phyloP scores from a whole-genome alignment of 352 stramenopile genomes.

The Phytophthora kernoviae region DNA sequence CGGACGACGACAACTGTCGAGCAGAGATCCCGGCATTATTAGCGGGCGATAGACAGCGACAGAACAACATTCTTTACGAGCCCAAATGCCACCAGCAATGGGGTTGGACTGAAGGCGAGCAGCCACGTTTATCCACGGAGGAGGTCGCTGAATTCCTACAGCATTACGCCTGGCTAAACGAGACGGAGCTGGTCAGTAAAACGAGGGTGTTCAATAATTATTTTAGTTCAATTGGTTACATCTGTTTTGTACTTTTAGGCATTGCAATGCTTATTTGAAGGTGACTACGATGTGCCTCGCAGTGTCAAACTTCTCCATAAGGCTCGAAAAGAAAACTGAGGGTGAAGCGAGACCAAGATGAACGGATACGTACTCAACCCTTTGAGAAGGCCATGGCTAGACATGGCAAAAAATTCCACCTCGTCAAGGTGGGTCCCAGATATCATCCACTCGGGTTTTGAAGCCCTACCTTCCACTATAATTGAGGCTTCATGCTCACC shows the following conservation, averaged over 20 bases:
- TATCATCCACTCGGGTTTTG: not conserved
- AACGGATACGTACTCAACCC: constrained; percentile 35
- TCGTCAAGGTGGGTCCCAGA: constrained; percentile 50
- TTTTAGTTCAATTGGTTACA: not conserved
- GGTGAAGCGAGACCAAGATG: constrained; percentile 28
- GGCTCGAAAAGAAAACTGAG: constrained; percentile 39
- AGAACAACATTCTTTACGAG: constrained; percentile 2
- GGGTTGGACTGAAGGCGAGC: constrained; percentile 37
- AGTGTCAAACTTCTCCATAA: constrained; percentile 45
- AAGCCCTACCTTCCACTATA: not conserved
- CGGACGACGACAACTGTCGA: constrained; percentile 22
- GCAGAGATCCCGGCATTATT: constrained; percentile 60
- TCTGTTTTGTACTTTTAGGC: constrained; percentile 31
- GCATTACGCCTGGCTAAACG: constrained; percentile 51
- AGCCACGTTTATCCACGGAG: constrained; percentile 14
- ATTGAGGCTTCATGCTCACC: not conserved
- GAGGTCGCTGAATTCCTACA: constrained; percentile 61
- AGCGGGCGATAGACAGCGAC: constrained; percentile 20
- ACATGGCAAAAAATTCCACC: constrained; percentile 70
- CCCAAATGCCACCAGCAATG: constrained; percentile 46
- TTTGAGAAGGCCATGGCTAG: constrained; percentile 53
- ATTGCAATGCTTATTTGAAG: constrained; percentile 57
- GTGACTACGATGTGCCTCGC: constrained; percentile 44
- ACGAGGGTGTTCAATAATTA: constrained; percentile 14
- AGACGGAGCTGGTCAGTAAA: constrained; percentile 54